Evolutionary conservation across 192 early-diverging fungal species (phyloP).

Genomic region (Lunasporangiospora selenospora): DNA sequence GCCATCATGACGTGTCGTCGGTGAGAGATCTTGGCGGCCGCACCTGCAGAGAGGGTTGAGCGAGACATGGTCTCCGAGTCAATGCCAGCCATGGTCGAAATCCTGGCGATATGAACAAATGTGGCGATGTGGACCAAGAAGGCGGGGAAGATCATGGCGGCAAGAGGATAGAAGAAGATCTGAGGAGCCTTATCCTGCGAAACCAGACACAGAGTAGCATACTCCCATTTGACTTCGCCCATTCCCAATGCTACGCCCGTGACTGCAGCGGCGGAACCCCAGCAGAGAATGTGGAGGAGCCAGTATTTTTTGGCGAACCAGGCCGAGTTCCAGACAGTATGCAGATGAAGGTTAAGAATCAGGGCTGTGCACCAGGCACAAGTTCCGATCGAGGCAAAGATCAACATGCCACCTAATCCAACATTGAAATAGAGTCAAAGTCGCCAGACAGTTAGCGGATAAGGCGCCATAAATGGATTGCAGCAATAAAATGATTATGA

Average conservation of each 20-base stretch:
- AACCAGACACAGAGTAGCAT: conserved; percentile 56
- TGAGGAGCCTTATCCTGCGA: conserved; percentile 40
- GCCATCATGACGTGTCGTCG: conserved; percentile 57
- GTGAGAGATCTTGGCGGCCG: conserved; percentile 31
- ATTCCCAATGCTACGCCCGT: conserved; percentile 49
- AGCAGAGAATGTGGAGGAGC: conserved; percentile 50
- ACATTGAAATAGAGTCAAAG: not conserved
- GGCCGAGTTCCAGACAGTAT: conserved; percentile 64
- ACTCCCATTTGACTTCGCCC: conserved; percentile 53
- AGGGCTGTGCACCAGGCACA: conserved; percentile 55
- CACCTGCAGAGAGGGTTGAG: conserved; percentile 29
- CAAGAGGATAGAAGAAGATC: conserved; percentile 64
- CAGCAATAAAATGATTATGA: not conserved
- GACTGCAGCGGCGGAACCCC: conserved; percentile 52
- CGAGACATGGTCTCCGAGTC: conserved; percentile 45
- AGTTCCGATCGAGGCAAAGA: conserved; percentile 53
- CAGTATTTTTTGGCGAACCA: conserved; percentile 50
- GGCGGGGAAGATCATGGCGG: conserved; percentile 52
- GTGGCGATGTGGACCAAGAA: conserved; percentile 58
- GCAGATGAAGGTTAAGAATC: conserved; percentile 54
- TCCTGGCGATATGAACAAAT: conserved; percentile 57
- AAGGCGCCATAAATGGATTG: not conserved
- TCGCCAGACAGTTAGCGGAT: not conserved
- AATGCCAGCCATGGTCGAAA: conserved; percentile 29
- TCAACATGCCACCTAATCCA: conserved; percentile 50